Evolutionary conservation across 306 rosid species (phyloP).

Genomic region (Acacia crassicarpa): DNA sequence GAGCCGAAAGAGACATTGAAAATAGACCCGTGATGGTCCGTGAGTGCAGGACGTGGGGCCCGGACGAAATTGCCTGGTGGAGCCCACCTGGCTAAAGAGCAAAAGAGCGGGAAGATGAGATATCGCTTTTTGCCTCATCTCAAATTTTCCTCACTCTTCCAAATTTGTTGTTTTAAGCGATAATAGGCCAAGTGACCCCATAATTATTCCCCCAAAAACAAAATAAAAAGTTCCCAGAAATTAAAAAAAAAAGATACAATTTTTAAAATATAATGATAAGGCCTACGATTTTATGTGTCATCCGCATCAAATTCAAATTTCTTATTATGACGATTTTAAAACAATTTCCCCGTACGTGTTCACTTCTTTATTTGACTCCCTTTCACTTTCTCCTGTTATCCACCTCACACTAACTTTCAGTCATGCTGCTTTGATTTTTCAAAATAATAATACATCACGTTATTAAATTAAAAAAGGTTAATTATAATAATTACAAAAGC

Average conservation of each 20-base stretch:
- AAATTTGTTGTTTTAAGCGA: constrained; percentile 3
- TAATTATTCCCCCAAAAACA: background rate
- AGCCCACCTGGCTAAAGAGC: constrained; percentile 11
- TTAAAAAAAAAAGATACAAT: background rate
- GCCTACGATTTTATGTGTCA: background rate
- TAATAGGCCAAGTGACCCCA: background rate
- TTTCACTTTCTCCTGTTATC: background rate
- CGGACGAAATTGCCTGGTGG: constrained; percentile 34
- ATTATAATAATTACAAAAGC: background rate
- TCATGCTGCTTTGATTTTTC: background rate
- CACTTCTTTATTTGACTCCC: background rate
- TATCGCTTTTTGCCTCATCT: background rate
- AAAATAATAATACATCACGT: background rate
- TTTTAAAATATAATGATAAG: background rate
- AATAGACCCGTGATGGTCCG: constrained; percentile 10
- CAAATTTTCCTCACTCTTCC: constrained; percentile 40
- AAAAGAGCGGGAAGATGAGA: background rate
- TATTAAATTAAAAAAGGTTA: background rate
- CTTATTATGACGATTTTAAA: background rate
- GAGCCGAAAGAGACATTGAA: background rate
- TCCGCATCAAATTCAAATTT: background rate
- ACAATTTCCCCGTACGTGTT: background rate
- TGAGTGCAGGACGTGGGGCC: constrained; percentile 36
- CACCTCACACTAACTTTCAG: background rate
- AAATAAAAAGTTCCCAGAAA: background rate